Base-by-base conservation (phyloP, 352 stramenopile species). In the Globisporangium emineosum region DNA sequence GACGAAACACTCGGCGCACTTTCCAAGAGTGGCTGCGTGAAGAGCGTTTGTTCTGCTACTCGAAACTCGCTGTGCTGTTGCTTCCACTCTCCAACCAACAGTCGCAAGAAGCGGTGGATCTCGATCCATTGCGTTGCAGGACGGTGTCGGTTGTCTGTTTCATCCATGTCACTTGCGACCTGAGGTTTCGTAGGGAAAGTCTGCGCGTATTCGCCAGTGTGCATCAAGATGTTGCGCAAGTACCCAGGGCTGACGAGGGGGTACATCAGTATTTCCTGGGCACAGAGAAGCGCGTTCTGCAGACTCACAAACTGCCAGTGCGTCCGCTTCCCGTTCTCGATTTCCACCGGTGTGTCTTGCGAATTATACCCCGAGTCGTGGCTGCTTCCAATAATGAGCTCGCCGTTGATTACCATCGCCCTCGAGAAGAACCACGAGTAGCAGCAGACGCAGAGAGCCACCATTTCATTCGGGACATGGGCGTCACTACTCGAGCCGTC, bases 11-110 rank as follows among this genome's bases (percentile, higher is more conserved):
- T 58, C 5, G 51, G 19, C 5, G 27, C 19, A 25, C 21, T 8
- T 10, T 17, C 12, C 50, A 25, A 56, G 4, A 74, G 58, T 1
- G 79, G 78, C 35, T 79, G 66, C 0, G 65, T 59, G 49, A 90
- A 92, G 4, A 92, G 56, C 13, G 78, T 43, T 25, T 69, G 69
- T 60, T 92, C 81, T 7, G 72, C 75, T 2, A 65, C 40, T 13
- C 77, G 81, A 60, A 92, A 89, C 17, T 78, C 66, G 1, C 65
- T 65, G 29, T 79, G 80, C 40, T 92, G 81, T 21, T 90, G 79
- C 50, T 84, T 86, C 81, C 81, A 92, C 58, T 92, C 83, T 6
- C 77, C 77, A 25, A 92, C 77, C 23, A 92, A 40, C 15, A 92
- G 57, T 0, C 83, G 68, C 54, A 92, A 65, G 54, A 88, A 83